Percentiles rank a stretch among this genome's conserved stretches.
phyloP scores from a whole-genome alignment of 23 red algal species.

The Gracilaria gracilis region DNA sequence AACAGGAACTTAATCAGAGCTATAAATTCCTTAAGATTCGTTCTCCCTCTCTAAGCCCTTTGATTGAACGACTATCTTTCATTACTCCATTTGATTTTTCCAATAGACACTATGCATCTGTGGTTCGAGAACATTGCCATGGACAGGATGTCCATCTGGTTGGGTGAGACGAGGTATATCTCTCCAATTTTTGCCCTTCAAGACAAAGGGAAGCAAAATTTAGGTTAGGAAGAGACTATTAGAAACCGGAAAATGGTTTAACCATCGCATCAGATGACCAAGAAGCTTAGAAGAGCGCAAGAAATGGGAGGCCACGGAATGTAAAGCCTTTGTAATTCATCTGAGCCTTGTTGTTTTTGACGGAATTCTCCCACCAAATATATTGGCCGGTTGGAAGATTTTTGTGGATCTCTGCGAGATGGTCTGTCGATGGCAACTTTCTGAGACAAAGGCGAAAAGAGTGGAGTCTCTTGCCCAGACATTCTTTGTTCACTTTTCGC shows the following conservation, averaged over 20 bases:
- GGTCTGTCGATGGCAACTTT: not conserved
- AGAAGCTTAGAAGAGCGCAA: not conserved
- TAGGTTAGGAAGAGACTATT: not conserved
- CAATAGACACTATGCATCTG: slow-evolving; percentile 34
- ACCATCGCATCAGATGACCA: not conserved
- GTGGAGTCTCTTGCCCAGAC: not conserved
- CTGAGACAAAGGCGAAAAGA: not conserved
- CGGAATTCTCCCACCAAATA: not conserved
- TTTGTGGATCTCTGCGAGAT: slow-evolving; percentile 14
- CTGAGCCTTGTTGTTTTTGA: not conserved
- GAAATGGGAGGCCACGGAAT: slow-evolving; percentile 18
- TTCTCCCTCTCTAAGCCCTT: not conserved
- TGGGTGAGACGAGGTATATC: not conserved
- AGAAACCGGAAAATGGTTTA: not conserved
- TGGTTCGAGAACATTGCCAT: slow-evolving; percentile 34
- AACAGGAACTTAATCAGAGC: not conserved
- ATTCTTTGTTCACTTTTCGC: not conserved
- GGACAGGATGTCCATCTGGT: slow-evolving; percentile 16
- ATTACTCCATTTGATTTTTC: not conserved
- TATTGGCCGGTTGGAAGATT: not conserved
- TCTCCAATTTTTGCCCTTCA: not conserved
- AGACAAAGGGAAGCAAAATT: too few relatives aligned
- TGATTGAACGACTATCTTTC: not conserved
- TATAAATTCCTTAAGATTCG: not conserved
- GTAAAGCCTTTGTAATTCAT: slow-evolving; percentile 6